Conservation (phyloP, 129 eudicot genomes). For the Rutidosis leptorrhynchoides region DNA sequence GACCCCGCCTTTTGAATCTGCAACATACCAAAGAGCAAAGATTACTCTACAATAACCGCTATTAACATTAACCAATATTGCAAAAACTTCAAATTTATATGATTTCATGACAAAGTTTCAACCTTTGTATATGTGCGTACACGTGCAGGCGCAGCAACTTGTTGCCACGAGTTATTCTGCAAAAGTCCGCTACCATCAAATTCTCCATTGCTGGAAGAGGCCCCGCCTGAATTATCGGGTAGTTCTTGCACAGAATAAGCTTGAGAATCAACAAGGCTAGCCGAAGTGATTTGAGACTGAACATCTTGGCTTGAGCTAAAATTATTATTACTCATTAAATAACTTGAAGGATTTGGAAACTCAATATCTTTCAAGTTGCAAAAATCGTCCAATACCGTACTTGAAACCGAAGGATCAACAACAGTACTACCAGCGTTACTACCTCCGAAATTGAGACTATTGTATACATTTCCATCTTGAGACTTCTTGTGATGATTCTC, state of each 20-base stretch:
- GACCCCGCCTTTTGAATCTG: constrained; percentile 99
- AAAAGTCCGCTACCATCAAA: constrained; percentile 69
- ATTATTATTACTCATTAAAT: constrained; percentile 62
- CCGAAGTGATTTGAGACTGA: constrained; percentile 90
- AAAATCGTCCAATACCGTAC: constrained; percentile 64
- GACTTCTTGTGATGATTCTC: constrained; percentile 39
- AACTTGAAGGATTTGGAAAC: constrained; percentile 72
- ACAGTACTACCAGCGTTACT: constrained; percentile 62
- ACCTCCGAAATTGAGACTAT: constrained; percentile 75
- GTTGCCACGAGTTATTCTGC: constrained; percentile 77
- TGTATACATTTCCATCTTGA: constrained; percentile 52
- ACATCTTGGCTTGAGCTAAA: constrained; percentile 87
- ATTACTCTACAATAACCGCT: background rate
- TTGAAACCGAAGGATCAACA: constrained; percentile 75
- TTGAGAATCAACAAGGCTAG: constrained; percentile 85
- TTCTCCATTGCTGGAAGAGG: constrained; percentile 92
- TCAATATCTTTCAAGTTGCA: constrained; percentile 56
- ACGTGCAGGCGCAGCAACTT: constrained; percentile 70
- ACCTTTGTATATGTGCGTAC: constrained; percentile 97
- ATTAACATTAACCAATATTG: background rate
- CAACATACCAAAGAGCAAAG: background rate
- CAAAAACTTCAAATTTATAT: background rate
- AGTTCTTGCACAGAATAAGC: constrained; percentile 79
- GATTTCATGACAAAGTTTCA: background rate
- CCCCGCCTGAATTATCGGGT: constrained; percentile 88